Percentiles rank a stretch among this genome's conserved stretches.
These are phyloP conservation scores for Acanthamoeba lenticulata DNA, from an alignment of 208 protist genomes.

Conservation along the genomic window DNA sequence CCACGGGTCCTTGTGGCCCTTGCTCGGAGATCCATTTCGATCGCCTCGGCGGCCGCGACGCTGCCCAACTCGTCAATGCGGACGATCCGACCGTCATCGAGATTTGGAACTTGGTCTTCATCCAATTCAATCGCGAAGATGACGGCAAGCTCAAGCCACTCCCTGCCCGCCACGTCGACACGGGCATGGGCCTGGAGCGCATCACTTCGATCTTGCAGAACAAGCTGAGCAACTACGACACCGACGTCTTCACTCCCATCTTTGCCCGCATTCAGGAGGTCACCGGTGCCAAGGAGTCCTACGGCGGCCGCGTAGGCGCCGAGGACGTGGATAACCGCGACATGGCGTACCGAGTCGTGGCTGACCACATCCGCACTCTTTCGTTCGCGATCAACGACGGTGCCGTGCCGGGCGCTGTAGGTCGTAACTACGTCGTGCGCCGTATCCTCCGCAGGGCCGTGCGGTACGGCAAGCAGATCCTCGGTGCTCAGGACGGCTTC, in stretches of 20 bases:
- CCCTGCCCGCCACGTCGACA: conserved; percentile 73
- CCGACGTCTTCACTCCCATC: conserved; percentile 97
- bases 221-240: conserved; percentile 99
- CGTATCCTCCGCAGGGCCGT: conserved; percentile 82
- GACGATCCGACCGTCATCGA: conserved; percentile 97
- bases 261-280: conserved; percentile 96
- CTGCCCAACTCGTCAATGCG: conserved; percentile 96
- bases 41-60: conserved; percentile 92
- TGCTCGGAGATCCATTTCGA: conserved; percentile 84
- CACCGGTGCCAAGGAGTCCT: conserved; percentile 92
- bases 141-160: conserved; percentile 66
- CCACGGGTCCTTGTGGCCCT: conserved; percentile 79
- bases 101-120: conserved; percentile 85
- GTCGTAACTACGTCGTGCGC: conserved; percentile 84
- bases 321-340: conserved; percentile 91
- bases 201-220: conserved; percentile 79
- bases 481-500: conserved; percentile 76
- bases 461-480: conserved; percentile 89
- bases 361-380: conserved; percentile 99
- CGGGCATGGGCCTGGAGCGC: conserved; percentile 84
- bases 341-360: conserved; percentile 98
- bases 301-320: conserved; percentile 87
- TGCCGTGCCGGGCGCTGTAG: conserved; percentile 77
- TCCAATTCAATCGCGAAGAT: conserved; percentile 67
- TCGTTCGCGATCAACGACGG: conserved; percentile 93